Evolutionary conservation across 2,329 filamentous ascomycete genomes (phyloP).

Genomic region (Aspergillus spinulosporus): DNA sequence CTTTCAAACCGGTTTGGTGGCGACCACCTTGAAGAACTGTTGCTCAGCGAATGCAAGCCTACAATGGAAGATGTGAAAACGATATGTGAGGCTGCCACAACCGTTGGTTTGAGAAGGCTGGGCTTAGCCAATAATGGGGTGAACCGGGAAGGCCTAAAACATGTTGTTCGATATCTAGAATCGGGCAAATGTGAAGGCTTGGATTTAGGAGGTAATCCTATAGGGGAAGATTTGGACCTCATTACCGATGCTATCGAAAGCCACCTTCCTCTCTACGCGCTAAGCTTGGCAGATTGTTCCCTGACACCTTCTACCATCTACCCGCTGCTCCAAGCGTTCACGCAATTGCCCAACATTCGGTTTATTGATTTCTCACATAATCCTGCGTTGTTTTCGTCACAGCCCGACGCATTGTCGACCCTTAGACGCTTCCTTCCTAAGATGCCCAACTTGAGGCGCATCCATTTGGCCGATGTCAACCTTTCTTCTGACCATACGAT

Average conservation of each 20-base stretch:
- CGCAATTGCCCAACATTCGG: constrained; percentile 69
- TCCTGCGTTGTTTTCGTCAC: constrained; percentile 70
- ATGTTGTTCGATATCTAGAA: constrained; percentile 74
- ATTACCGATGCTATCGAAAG: constrained; percentile 39
- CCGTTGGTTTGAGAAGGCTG: constrained; percentile 74
- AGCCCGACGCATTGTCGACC: constrained; percentile 71
- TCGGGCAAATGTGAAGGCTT: constrained; percentile 80
- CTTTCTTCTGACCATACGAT: constrained; percentile 87
- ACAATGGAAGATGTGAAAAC: constrained; percentile 68
- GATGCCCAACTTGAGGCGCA: constrained; percentile 72
- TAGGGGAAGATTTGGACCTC: constrained; percentile 55
- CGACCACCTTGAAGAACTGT: constrained; percentile 74
- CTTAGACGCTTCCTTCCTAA: constrained; percentile 83
- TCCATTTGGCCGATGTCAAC: constrained; percentile 82
- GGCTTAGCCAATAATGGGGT: constrained; percentile 82
- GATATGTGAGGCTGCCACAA: constrained; percentile 78
- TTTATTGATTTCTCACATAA: constrained; percentile 95
- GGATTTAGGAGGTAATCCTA: constrained; percentile 83
- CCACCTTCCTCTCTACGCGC: constrained; percentile 67
- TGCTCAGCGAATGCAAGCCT: constrained; percentile 76
- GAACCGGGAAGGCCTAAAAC: constrained; percentile 69
- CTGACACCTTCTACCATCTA: constrained; percentile 71
- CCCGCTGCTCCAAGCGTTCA: constrained; percentile 71
- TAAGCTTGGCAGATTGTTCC: constrained; percentile 85
- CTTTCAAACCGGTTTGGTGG: constrained; percentile 76